A percentile compares a stretch with the other conserved stretches of the same genome.
Conservation (phyloP, 73 alveolate genomes). For the Blepharisma japonicum region DNA sequence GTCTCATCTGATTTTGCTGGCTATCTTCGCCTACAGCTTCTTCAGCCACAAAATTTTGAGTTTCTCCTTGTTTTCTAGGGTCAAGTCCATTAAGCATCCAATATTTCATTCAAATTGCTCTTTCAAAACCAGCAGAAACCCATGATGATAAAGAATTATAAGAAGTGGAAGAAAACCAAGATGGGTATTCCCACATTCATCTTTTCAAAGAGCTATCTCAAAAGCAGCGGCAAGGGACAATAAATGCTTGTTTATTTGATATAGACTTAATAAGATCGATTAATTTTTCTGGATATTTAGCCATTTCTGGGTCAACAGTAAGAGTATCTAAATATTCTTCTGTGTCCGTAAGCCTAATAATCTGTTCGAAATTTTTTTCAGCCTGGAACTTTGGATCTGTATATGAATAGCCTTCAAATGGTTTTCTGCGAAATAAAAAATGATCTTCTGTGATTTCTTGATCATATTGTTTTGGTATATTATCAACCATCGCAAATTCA, state of each 20-base stretch:
- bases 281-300: not conserved
- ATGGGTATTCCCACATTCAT: slow-evolving; percentile 30
- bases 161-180: slow-evolving; percentile 2
- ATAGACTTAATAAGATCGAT: slow-evolving; percentile 1
- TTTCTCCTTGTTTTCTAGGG: slow-evolving; percentile 5
- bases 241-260: slow-evolving; percentile 19
- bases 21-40: not conserved
- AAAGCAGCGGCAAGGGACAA: not conserved
- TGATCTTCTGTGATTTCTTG: not conserved
- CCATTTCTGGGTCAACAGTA: not conserved
- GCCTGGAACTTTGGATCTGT: slow-evolving; percentile 1
- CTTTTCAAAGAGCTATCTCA: slow-evolving; percentile 20
- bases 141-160: slow-evolving; percentile 15
- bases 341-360: slow-evolving; percentile 8
- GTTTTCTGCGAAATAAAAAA: too few relatives aligned
- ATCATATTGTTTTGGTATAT: not conserved
- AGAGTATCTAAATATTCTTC: slow-evolving; percentile 29
- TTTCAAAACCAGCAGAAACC: slow-evolving; percentile 30
- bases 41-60: not conserved
- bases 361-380: slow-evolving; percentile 20
- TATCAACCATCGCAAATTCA: slow-evolving; percentile 12
- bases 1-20: not conserved
- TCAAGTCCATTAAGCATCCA: slow-evolving; percentile 14
- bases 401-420: too few relatives aligned
- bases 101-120: slow-evolving; percentile 29